Conservation (phyloP, 768 basidiomycete species). For the Dioszegia crocea region DNA sequence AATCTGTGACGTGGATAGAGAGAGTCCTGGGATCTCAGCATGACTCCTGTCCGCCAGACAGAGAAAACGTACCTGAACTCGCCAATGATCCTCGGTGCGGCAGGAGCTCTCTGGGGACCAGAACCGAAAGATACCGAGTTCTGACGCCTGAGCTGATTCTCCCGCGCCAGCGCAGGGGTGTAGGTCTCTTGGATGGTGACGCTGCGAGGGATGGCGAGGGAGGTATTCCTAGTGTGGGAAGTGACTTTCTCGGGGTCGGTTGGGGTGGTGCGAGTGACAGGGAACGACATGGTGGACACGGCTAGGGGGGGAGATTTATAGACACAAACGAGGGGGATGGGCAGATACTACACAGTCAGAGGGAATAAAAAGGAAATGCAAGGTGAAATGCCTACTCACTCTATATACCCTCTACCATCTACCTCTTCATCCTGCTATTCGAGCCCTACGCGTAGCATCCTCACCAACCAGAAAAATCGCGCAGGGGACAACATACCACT, state of each 20-base stretch:
- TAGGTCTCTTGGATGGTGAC: slow-evolving; percentile 30
- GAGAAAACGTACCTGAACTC: slow-evolving; percentile 37
- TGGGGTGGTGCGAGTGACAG: too few species aligned
- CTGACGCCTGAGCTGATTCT: slow-evolving; percentile 18
- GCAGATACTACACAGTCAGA: not conserved
- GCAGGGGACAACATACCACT: too few species aligned
- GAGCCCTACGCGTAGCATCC: too few species aligned
- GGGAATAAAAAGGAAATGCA: not conserved
- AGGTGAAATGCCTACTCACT: not conserved
- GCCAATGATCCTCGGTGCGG: slow-evolving; percentile 30
- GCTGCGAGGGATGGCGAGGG: slow-evolving; percentile 16
- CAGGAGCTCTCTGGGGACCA: slow-evolving; percentile 23
- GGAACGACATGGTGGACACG: not conserved
- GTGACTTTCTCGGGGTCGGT: slow-evolving; percentile 5
- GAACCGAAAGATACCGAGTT: slow-evolving; percentile 27
- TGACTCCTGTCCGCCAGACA: not conserved
- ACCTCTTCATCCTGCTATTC: too few species aligned
- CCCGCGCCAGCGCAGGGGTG: slow-evolving; percentile 3
- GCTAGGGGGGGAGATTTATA: not conserved
- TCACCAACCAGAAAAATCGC: too few species aligned
- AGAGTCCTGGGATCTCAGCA: slow-evolving; percentile 50
- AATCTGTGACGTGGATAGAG: slow-evolving; percentile 52
- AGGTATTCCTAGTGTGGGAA: not conserved
- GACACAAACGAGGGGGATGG: too few species aligned
- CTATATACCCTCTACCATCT: too few species aligned